Evolutionary conservation across 345 rosid genomes (phyloP).

Genomic region (Gossypium herbaceum): DNA sequence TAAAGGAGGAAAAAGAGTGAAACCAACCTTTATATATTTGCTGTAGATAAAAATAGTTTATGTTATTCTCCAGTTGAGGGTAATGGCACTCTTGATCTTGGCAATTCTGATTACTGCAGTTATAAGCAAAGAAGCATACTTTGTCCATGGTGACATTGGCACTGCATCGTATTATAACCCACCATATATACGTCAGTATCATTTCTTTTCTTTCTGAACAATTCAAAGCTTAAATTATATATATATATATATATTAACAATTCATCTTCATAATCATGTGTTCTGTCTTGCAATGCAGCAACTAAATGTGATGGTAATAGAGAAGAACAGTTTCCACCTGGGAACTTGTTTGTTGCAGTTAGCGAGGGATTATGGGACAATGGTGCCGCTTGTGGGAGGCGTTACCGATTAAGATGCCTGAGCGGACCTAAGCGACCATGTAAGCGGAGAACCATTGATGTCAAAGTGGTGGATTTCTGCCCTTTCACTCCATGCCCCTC

Average conservation of each 20-base stretch:
- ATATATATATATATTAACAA: not conserved
- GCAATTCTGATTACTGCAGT: conserved; percentile 11
- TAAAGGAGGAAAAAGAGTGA: not conserved
- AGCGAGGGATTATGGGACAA: conserved; percentile 40
- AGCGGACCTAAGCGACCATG: conserved; percentile 27
- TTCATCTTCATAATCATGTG: not conserved
- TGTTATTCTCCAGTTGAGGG: not conserved
- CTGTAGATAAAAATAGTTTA: too few species aligned
- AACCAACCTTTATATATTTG: not conserved
- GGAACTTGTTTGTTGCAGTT: conserved; percentile 28
- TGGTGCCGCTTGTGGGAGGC: conserved; percentile 34
- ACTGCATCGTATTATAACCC: conserved; percentile 27
- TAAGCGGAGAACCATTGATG: conserved; percentile 27
- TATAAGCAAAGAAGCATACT: conserved; percentile 8
- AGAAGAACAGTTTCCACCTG: conserved; percentile 29
- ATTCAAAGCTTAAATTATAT: not conserved
- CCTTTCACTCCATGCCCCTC: conserved; percentile 29
- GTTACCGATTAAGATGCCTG: conserved; percentile 28
- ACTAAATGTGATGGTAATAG: conserved; percentile 23
- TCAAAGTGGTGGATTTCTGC: conserved; percentile 39
- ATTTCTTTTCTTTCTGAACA: not conserved
- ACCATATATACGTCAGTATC: conserved; percentile 19
- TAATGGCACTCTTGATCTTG: conserved; percentile 12
- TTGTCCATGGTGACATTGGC: conserved; percentile 29
- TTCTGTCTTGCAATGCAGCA: conserved; percentile 15